Conservation (phyloP, 495 filamentous ascomycete genomes). For the Aspergillus avenaceus region DNA sequence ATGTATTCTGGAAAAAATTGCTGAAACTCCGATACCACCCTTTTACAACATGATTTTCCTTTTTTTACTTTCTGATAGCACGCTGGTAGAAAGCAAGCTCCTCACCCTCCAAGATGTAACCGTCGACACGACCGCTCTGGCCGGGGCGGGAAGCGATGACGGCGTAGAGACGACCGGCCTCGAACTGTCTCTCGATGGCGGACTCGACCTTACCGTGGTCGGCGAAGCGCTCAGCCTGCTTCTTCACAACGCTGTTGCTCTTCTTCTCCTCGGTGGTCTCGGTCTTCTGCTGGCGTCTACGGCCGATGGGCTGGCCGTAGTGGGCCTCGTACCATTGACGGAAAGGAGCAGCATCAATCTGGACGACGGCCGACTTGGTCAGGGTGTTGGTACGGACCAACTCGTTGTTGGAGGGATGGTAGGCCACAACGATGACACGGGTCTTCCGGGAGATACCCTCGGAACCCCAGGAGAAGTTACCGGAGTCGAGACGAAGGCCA, state of each 20-base stretch:
- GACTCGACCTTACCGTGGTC: constrained; percentile 86
- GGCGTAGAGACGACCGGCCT: constrained; percentile 93
- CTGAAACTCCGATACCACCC: constrained; percentile 46
- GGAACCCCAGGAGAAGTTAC: constrained; percentile 99
- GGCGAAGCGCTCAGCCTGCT: constrained; percentile 83
- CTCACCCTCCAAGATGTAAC: constrained; percentile 98
- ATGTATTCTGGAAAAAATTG: constrained; percentile 39
- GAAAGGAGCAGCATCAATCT: constrained; percentile 98
- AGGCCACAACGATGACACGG: constrained; percentile 95
- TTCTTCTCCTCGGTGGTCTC: constrained; percentile 74
- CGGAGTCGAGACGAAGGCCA: constrained; percentile 96
- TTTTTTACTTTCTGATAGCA: constrained; percentile 89
- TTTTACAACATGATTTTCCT: constrained; percentile 34
- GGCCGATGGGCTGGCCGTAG: constrained; percentile 86
- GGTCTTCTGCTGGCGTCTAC: constrained; percentile 82
- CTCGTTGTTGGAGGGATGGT: constrained; percentile 99
- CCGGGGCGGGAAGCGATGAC: constrained; percentile 88
- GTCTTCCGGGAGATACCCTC: constrained; percentile 97
- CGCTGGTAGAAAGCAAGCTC: constrained; percentile 99
- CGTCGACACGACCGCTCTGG: constrained; percentile 93
- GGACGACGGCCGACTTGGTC: constrained; percentile 96
- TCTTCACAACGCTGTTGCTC: constrained; percentile 88
- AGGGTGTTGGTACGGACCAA: constrained; percentile 99
- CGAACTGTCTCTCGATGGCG: constrained; percentile 94
- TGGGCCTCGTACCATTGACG: constrained; percentile 99